phyloP scores from a whole-genome alignment of 1,284 basidiomycete species.

The Heterobasidion annosum region DNA sequence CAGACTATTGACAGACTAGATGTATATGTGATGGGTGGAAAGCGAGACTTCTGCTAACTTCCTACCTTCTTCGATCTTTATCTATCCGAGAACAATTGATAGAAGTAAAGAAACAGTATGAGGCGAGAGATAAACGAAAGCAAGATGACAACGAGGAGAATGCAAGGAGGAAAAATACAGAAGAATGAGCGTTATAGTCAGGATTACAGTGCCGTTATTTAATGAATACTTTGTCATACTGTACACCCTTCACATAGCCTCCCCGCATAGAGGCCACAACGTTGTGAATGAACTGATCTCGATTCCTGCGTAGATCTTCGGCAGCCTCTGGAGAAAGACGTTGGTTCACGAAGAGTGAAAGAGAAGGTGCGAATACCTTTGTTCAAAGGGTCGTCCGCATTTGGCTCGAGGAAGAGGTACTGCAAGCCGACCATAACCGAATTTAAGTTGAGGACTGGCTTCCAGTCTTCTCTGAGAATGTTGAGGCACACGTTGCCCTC shows the following conservation, averaged over 20 bases:
- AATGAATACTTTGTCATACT: slow-evolving; percentile 68
- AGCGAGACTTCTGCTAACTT: background rate
- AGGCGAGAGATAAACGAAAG: background rate
- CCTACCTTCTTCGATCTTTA: background rate
- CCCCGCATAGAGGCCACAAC: slow-evolving; percentile 84
- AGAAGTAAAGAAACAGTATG: background rate
- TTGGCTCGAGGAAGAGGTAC: slow-evolving; percentile 97
- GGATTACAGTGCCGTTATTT: slow-evolving; percentile 20
- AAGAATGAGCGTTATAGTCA: background rate
- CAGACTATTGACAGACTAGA: background rate
- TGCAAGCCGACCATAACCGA: slow-evolving; percentile 97
- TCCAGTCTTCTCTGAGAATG: slow-evolving; percentile 99
- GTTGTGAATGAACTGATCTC: slow-evolving; percentile 73
- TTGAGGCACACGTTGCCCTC: slow-evolving; percentile 97
- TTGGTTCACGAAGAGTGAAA: slow-evolving; percentile 1
- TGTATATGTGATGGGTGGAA: background rate
- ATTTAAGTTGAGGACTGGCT: slow-evolving; percentile 95
- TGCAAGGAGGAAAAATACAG: background rate
- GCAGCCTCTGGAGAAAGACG: slow-evolving; percentile 70
- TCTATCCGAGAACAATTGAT: background rate
- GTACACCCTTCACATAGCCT: slow-evolving; percentile 61
- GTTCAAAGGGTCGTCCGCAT: slow-evolving; percentile 97
- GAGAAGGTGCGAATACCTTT: slow-evolving; percentile 49
- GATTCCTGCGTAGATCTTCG: slow-evolving; percentile 80
- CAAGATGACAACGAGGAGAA: background rate